Percentiles rank a stretch among this genome's conserved stretches.
Conservation (phyloP, 1,139 yeast genomes). For the Suhomyces chickasaworum region DNA sequence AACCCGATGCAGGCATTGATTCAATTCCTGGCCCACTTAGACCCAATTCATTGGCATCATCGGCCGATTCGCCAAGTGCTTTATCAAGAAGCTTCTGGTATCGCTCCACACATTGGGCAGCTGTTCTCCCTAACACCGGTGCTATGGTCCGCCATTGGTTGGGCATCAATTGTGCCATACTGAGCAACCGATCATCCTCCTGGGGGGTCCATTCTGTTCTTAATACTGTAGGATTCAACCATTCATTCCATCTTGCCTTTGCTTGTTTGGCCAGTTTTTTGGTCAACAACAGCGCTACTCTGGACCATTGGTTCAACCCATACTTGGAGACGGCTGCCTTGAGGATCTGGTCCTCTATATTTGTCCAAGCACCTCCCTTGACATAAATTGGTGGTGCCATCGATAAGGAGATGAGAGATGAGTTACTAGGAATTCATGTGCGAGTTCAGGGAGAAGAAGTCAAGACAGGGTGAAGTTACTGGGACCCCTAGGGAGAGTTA, state of each 20-base stretch:
- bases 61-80: conserved; percentile 30
- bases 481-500: too few relatives aligned
- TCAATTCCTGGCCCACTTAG: conserved; percentile 61
- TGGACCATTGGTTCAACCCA: conserved; percentile 92
- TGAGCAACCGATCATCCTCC: conserved; percentile 74
- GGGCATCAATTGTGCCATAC: conserved; percentile 71
- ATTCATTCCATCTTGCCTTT: conserved; percentile 90
- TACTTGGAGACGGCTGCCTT: conserved; percentile 91
- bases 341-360: conserved; percentile 85
- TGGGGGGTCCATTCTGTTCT: conserved; percentile 69
- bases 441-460: too few relatives aligned
- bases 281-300: conserved; percentile 84
- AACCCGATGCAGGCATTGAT: conserved; percentile 47
- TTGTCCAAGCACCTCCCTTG: conserved; percentile 90
- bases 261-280: conserved; percentile 91
- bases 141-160: conserved; percentile 95
- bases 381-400: conserved; percentile 59
- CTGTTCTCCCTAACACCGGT: conserved; percentile 77
- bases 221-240: conserved; percentile 73
- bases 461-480: too few relatives aligned
- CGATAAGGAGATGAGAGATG: not conserved
- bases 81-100: conserved; percentile 76
- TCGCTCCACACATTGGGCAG: conserved; percentile 85
- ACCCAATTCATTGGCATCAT: conserved; percentile 35
- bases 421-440: too few relatives aligned